Percentiles rank a stretch among this genome's conserved stretches.
These are phyloP conservation scores for Podospora pseudoanserina DNA, from an alignment of 495 filamentous ascomycete species.

Conservation along the genomic window DNA sequence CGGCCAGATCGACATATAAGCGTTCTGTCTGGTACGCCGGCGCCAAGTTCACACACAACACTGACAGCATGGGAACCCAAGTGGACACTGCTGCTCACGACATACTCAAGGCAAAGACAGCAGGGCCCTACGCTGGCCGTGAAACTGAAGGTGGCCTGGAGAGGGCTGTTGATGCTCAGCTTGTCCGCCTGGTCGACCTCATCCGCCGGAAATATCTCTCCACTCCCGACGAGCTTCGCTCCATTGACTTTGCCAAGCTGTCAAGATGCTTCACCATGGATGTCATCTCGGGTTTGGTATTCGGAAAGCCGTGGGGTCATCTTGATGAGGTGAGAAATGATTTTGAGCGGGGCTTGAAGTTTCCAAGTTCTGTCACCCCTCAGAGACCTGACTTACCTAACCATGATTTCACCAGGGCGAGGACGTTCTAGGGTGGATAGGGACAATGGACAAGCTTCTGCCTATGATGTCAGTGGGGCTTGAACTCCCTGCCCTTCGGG, in stretches of 20 bases:
- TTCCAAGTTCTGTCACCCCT: no score
- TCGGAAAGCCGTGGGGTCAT: constrained; percentile 47
- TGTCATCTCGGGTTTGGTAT: constrained; percentile 44
- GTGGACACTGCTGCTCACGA: constrained; percentile 30
- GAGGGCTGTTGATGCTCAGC: constrained; percentile 31
- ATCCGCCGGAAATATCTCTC: constrained; percentile 40
- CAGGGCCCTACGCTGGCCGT: constrained; percentile 39
- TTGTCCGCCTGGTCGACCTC: constrained; percentile 34
- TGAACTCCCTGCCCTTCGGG: constrained; percentile 10
- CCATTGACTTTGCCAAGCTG: constrained; percentile 37
- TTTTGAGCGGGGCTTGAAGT: no score
- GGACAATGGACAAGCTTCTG: neutral
- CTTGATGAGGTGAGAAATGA: constrained; percentile 5
- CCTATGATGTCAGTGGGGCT: neutral
- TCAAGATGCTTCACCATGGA: constrained; percentile 45
- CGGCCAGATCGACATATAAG: constrained; percentile 29
- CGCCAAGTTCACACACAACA: constrained; percentile 30
- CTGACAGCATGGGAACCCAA: constrained; percentile 34
- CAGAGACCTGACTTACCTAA: no score
- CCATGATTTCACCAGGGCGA: neutral
- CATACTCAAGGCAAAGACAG: constrained; percentile 28
- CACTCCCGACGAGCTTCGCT: constrained; percentile 22
- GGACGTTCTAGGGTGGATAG: constrained; percentile 11
- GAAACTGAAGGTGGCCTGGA: constrained; percentile 22
- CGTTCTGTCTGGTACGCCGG: constrained; percentile 31